Base-by-base conservation (phyloP, 345 rosid species). In the Gossypioides kirkii region DNA sequence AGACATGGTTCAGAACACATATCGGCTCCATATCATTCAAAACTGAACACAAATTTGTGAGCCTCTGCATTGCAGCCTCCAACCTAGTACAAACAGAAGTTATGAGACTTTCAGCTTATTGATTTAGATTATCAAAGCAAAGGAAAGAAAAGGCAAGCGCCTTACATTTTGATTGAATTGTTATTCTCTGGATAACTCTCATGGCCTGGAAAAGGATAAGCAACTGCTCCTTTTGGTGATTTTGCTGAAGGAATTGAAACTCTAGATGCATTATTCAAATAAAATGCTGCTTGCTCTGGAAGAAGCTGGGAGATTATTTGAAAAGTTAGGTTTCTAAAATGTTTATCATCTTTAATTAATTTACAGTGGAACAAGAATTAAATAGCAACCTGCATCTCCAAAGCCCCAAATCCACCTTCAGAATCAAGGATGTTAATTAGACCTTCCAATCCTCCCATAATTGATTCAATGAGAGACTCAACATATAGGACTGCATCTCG, bases 1-100 rank as follows among this genome's bases (percentile, higher is more conserved):
- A 95, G 16, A 95, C 97, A 73, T 95, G 99, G 79, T 91, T 95
- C 79, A 95, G 87, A 75, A 90, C 98, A 85, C 98, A 93, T 76
- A 95, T 93, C 59, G 99, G 99, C 82, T 95, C 99, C 99, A 95
- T 93, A 77, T 95, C 99, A 78, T 95, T 95, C 86, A 95, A 80
- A 79, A 93, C 86, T 59, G 98, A 92, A 72, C 97, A 93, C 73
- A 95, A 83, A 79, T 90, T 93, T 78, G 98, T 91, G 87, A 95
- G 80, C 82, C 99, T 93, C 78, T 95, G 98, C 91, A 95, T 90
- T 75, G 99, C 99, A 87, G 99, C 99, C 87, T 95, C 99, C 85
- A 95, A 87, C 99, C 98, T 95, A 90, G 76, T 80, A 71, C 38
- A 77, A 45, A 74, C 10, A 74, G 41, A 59, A 73, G 77, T 72